These are phyloP conservation scores for Aquilaria malaccensis DNA, from an alignment of 345 rosid genomes.

Conservation along the genomic window DNA sequence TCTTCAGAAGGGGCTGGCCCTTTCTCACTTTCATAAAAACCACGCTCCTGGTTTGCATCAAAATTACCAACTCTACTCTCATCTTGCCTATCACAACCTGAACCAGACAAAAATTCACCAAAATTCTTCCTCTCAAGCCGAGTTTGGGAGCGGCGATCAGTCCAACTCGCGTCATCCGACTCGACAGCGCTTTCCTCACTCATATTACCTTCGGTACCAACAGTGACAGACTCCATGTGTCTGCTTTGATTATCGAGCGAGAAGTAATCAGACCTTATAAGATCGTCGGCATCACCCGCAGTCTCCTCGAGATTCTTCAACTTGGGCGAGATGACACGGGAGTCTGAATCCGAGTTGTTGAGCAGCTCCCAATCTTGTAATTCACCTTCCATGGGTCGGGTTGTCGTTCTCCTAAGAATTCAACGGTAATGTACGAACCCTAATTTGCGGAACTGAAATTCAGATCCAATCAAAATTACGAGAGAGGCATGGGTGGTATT, in stretches of 20 bases:
- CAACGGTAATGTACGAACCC: too few relatives aligned
- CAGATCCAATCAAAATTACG: too few relatives aligned
- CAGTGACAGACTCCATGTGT: background rate
- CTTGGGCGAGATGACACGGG: constrained; percentile 14
- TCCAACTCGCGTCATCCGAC: constrained; percentile 79
- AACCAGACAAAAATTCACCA: constrained; percentile 69
- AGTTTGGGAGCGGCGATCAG: constrained; percentile 52
- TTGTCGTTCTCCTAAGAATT: too few relatives aligned
- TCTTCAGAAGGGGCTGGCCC: constrained; percentile 14
- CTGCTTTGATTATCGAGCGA: constrained; percentile 39
- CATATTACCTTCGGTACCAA: constrained; percentile 9
- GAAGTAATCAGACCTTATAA: constrained; percentile 65
- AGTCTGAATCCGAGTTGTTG: constrained; percentile 29
- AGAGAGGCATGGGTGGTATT: too few relatives aligned
- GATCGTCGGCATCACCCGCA: constrained; percentile 41
- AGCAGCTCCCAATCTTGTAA: constrained; percentile 72
- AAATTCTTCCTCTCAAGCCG: constrained; percentile 31
- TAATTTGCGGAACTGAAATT: too few relatives aligned
- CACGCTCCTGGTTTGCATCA: constrained; percentile 24
- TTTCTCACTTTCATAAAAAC: constrained; percentile 18
- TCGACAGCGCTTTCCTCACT: constrained; percentile 41
- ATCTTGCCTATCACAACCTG: constrained; percentile 65
- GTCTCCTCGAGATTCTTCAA: constrained; percentile 27
- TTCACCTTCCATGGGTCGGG: constrained; percentile 27
- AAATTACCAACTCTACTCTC: constrained; percentile 37